phyloP scores from a whole-genome alignment of 495 filamentous ascomycete species.

The Penicillium taxi region DNA sequence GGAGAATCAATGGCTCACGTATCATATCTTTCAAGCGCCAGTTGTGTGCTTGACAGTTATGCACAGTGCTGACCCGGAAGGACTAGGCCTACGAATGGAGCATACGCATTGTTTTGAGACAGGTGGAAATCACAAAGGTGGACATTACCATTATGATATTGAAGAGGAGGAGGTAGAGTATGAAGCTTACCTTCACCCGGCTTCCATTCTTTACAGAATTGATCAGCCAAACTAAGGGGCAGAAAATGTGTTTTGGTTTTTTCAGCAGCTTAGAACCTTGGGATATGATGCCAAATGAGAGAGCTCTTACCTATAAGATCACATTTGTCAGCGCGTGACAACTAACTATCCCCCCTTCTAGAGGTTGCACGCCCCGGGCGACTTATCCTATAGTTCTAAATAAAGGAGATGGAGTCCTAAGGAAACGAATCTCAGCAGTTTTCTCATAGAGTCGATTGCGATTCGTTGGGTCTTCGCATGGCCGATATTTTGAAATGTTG shows the following conservation, averaged over 20 bases:
- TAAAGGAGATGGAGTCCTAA: too few relatives aligned
- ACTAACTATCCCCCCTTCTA: too few relatives aligned
- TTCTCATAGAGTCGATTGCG: too few relatives aligned
- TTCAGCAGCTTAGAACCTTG: too few relatives aligned
- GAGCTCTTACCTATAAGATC: too few relatives aligned
- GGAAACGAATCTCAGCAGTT: too few relatives aligned
- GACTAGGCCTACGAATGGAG: conserved; percentile 31
- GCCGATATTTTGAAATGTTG: too few relatives aligned
- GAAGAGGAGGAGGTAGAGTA: conserved; percentile 27
- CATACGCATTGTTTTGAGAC: conserved; percentile 38
- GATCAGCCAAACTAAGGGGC: conserved; percentile 16
- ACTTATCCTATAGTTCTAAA: too few relatives aligned
- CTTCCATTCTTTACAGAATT: conserved; percentile 28
- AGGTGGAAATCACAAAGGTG: conserved; percentile 18
- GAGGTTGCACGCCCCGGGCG: too few relatives aligned
- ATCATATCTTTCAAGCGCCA: conserved; percentile 27
- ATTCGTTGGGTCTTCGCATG: too few relatives aligned
- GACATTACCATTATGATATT: conserved; percentile 38
- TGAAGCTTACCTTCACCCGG: conserved; percentile 34
- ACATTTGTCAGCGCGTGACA: too few relatives aligned
- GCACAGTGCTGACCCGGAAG: conserved; percentile 29
- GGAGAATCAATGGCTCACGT: conserved; percentile 27
- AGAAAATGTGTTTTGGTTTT: neutral
- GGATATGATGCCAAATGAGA: too few relatives aligned
- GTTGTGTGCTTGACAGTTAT: conserved; percentile 32